Evolutionary conservation across 768 basidiomycete species (phyloP).

Genomic region (Lentinula raphanica): DNA sequence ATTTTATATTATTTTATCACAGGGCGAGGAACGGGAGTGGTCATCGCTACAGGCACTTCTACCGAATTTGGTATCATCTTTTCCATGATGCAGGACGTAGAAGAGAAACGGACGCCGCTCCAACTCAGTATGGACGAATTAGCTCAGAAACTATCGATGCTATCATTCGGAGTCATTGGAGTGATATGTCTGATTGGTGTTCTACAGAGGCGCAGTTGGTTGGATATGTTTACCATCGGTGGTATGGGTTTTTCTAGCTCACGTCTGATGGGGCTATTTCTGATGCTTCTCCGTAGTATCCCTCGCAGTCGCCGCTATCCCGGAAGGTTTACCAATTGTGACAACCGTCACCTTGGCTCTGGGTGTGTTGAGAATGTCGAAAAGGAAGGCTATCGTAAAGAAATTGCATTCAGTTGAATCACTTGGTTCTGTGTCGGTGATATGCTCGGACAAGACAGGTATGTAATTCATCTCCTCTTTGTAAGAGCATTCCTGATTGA

Average conservation of each 20-base stretch:
- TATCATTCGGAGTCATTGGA: slow-evolving; percentile 94
- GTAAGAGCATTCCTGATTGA: not conserved
- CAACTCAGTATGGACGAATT: slow-evolving; percentile 96
- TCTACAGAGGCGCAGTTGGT: slow-evolving; percentile 78
- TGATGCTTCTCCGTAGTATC: slow-evolving; percentile 64
- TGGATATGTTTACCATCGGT: slow-evolving; percentile 99
- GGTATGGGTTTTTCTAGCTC: slow-evolving; percentile 45
- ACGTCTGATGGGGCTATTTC: not conserved
- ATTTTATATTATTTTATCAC: too few relatives aligned
- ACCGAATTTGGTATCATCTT: slow-evolving; percentile 97
- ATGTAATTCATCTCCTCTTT: slow-evolving; percentile 11
- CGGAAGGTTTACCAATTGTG: slow-evolving; percentile 94
- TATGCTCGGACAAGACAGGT: slow-evolving; percentile 98
- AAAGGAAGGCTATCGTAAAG: slow-evolving; percentile 94
- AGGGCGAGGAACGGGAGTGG: slow-evolving; percentile 82
- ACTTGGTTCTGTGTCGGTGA: slow-evolving; percentile 91
- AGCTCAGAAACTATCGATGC: slow-evolving; percentile 81
- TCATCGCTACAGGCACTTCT: slow-evolving; percentile 77
- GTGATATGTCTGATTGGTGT: slow-evolving; percentile 89
- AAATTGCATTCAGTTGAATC: slow-evolving; percentile 94
- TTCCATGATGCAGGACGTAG: slow-evolving; percentile 97
- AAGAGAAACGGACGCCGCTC: slow-evolving; percentile 88
- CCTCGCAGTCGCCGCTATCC: slow-evolving; percentile 96
- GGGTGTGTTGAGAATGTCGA: slow-evolving; percentile 91
- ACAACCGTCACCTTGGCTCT: slow-evolving; percentile 96